phyloP scores from a whole-genome alignment of 139 green algal species.

The Micractinium sp. region DNA sequence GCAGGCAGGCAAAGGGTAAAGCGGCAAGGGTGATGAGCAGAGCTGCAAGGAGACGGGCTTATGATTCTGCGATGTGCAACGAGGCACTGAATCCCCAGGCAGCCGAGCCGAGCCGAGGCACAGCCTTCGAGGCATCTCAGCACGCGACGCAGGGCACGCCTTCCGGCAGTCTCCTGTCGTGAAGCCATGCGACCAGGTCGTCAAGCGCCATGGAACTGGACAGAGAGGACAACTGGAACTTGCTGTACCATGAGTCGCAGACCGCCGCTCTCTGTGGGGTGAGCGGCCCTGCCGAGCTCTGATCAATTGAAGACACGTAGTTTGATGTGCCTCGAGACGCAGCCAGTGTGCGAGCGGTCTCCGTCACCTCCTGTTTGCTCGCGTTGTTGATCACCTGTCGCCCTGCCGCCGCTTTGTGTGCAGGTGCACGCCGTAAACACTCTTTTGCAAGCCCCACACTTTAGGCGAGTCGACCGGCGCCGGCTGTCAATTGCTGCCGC shows the following conservation, averaged over 20 bases:
- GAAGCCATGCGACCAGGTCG: too few species aligned
- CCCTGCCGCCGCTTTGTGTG: background rate
- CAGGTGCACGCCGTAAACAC: constrained; percentile 83
- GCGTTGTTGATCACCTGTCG: background rate
- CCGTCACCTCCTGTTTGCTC: too few species aligned
- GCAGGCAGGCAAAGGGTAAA: background rate
- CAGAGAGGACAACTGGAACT: background rate
- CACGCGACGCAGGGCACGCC: background rate
- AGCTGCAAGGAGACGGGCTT: background rate
- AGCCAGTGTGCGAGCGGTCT: background rate
- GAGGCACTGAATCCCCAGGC: background rate
- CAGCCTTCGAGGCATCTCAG: too few species aligned
- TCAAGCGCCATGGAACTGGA: background rate
- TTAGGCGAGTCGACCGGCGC: constrained; percentile 60
- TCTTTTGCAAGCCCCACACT: constrained; percentile 81
- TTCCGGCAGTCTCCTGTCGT: background rate
- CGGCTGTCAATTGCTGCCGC: constrained; percentile 1
- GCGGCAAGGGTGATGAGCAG: background rate
- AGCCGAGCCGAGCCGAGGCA: background rate
- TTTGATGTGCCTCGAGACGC: background rate
- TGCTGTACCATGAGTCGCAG: constrained; percentile 76
- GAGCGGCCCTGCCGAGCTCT: background rate
- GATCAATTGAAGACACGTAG: background rate
- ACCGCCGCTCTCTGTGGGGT: constrained; percentile 73
- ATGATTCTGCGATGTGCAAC: background rate